Conservation (phyloP, 1,139 yeast species). For the Geotrichum candidum region DNA sequence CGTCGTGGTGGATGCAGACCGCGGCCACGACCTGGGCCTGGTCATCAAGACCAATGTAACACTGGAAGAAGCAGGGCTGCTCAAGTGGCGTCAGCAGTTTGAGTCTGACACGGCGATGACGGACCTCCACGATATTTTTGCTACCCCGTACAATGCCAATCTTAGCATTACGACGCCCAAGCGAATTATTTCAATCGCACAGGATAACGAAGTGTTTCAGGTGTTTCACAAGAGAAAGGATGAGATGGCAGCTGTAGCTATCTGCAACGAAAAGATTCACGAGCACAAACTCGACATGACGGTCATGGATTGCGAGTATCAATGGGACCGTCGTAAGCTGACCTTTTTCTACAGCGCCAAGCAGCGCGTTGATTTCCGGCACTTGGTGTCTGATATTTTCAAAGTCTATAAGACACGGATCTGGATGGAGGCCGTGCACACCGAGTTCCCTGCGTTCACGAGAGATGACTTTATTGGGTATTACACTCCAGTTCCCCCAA, state of each 20-base stretch:
- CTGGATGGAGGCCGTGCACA: constrained; percentile 84
- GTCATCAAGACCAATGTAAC: constrained; percentile 62
- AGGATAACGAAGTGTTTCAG: constrained; percentile 54
- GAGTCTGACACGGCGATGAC: constrained; percentile 27
- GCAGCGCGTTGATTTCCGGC: constrained; percentile 86
- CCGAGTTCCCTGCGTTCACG: background rate
- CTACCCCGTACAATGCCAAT: background rate
- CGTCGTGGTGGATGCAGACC: constrained; percentile 92
- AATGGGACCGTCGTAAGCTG: constrained; percentile 87
- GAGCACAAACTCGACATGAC: constrained; percentile 44
- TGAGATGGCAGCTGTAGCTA: constrained; percentile 64
- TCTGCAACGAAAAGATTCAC: constrained; percentile 53
- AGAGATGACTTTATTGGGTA: background rate
- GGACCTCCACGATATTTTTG: background rate
- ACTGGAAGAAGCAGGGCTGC: constrained; percentile 70
- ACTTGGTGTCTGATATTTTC: constrained; percentile 83
- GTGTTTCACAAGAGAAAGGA: constrained; percentile 56
- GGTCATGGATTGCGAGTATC: constrained; percentile 78
- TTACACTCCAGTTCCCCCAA: background rate
- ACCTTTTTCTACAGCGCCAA: constrained; percentile 84
- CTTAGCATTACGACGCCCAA: constrained; percentile 46
- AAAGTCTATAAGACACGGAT: constrained; percentile 92
- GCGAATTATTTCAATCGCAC: constrained; percentile 67
- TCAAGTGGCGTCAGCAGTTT: constrained; percentile 69
- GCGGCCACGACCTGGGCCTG: constrained; percentile 87